Conservation (phyloP, 805 yeast genomes). For the Hagleromyces aurorensis region DNA sequence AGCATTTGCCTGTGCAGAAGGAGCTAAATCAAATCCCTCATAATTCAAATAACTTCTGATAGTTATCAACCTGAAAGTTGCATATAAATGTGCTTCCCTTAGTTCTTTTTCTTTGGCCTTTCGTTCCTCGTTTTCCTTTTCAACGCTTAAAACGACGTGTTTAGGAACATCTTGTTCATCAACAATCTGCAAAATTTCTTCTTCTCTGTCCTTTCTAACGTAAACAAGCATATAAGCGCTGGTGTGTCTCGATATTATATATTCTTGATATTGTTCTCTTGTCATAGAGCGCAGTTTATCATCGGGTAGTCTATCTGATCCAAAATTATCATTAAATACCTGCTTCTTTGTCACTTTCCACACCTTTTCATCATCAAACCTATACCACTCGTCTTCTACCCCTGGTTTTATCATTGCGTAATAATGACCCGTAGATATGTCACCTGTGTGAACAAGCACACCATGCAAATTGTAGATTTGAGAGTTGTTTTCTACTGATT, state of each 20-base stretch:
- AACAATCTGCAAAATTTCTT: conserved; percentile 51
- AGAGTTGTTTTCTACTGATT: too few species aligned
- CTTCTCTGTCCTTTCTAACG: conserved; percentile 54
- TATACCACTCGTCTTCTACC: conserved; percentile 63
- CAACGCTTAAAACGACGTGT: conserved; percentile 59
- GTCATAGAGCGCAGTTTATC: conserved; percentile 44
- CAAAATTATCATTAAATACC: conserved; percentile 89
- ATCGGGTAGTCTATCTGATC: conserved; percentile 55
- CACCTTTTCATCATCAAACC: conserved; percentile 94
- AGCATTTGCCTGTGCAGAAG: conserved; percentile 43
- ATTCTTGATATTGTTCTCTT: conserved; percentile 53
- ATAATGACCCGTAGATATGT: conserved; percentile 92
- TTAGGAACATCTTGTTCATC: conserved; percentile 52
- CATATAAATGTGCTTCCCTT: conserved; percentile 64
- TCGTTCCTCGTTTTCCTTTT: conserved; percentile 52
- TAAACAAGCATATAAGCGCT: conserved; percentile 97
- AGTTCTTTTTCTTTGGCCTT: conserved; percentile 47
- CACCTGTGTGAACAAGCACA: conserved; percentile 93
- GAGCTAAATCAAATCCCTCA: conserved; percentile 70
- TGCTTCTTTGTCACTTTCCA: conserved; percentile 78
- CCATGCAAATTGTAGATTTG: conserved; percentile 86
- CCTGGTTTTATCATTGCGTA: conserved; percentile 88
- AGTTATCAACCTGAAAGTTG: conserved; percentile 50
- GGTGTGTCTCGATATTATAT: conserved; percentile 69
- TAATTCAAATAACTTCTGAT: conserved; percentile 46